Percentiles rank a stretch among this genome's conserved stretches.
Conservation (phyloP, 371 early-diverging fungal genomes). For the Saksenaea vasiformis region DNA sequence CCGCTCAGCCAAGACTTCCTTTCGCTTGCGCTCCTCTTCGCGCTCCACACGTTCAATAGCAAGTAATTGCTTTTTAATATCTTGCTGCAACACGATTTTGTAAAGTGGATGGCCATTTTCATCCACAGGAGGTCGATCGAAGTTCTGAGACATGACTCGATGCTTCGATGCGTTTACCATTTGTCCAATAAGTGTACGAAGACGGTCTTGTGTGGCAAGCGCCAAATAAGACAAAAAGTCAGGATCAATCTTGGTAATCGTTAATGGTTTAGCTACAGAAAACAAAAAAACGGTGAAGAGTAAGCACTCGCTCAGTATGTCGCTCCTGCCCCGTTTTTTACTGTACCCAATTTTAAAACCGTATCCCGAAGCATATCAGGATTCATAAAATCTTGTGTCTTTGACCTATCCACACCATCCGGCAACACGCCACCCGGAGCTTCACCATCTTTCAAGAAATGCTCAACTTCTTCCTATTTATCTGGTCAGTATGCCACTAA, state of each 20-base stretch:
- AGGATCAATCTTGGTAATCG: conserved; percentile 54
- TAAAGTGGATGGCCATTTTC: conserved; percentile 66
- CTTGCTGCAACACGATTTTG: conserved; percentile 65
- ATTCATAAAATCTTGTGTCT: conserved; percentile 60
- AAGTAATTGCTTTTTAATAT: conserved; percentile 69
- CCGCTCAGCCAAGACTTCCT: conserved; percentile 48
- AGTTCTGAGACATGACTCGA: conserved; percentile 57
- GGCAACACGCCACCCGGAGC: conserved; percentile 11
- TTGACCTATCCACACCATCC: conserved; percentile 42
- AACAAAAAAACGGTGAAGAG: too few species aligned
- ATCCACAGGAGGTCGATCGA: conserved; percentile 64
- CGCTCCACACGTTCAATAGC: conserved; percentile 76
- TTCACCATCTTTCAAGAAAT: conserved; percentile 47
- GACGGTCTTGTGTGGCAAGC: conserved; percentile 70
- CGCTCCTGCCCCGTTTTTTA: conserved; percentile 6
- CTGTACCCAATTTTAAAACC: conserved; percentile 41
- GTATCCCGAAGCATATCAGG: conserved; percentile 36
- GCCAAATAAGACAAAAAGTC: conserved; percentile 71
- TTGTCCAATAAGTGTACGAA: conserved; percentile 64
- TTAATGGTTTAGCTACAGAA: conserved; percentile 32
- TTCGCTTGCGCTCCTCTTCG: conserved; percentile 66
- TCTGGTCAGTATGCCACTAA: conserved; percentile 21
- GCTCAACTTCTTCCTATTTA: conserved; percentile 58
- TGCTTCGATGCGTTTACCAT: conserved; percentile 74
- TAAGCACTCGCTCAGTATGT: neutral